Conservation (phyloP, 2,329 filamentous ascomycete species). For the Aspergillus sp. region DNA sequence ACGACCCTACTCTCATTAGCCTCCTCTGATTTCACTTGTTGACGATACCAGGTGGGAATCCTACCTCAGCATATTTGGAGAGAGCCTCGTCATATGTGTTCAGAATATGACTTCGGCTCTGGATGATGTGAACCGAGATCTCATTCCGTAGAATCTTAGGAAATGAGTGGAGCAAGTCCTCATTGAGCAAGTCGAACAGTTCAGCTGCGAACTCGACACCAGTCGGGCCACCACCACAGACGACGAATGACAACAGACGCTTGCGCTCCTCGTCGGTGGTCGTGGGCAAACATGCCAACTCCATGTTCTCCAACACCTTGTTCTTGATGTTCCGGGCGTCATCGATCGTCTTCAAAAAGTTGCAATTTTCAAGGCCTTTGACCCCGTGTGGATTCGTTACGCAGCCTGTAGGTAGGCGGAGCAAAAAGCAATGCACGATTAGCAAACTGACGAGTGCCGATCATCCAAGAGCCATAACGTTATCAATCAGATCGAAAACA, state of each 20-base stretch:
- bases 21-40: not conserved
- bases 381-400: slow-evolving; percentile 93
- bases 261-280: slow-evolving; percentile 80
- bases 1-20: slow-evolving; percentile 44
- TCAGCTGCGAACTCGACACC: slow-evolving; percentile 97
- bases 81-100: slow-evolving; percentile 97
- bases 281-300: slow-evolving; percentile 84
- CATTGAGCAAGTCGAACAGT: slow-evolving; percentile 90
- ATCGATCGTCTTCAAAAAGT: slow-evolving; percentile 90
- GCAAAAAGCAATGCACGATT: not conserved
- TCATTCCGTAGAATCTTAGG: slow-evolving; percentile 89
- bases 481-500: slow-evolving; percentile 11
- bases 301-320: slow-evolving; percentile 78
- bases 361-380: slow-evolving; percentile 84
- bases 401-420: slow-evolving; percentile 47
- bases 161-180: slow-evolving; percentile 77
- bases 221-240: slow-evolving; percentile 89
- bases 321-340: slow-evolving; percentile 88
- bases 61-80: slow-evolving; percentile 75
- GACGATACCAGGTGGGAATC: slow-evolving; percentile 1
- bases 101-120: slow-evolving; percentile 86
- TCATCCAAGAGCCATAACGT: not conserved
- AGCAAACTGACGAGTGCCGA: not conserved
- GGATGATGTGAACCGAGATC: slow-evolving; percentile 94
- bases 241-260: slow-evolving; percentile 85